Evolutionary conservation across 495 filamentous ascomycete species (phyloP).

Genomic region (Stereocaulon alpinum): DNA sequence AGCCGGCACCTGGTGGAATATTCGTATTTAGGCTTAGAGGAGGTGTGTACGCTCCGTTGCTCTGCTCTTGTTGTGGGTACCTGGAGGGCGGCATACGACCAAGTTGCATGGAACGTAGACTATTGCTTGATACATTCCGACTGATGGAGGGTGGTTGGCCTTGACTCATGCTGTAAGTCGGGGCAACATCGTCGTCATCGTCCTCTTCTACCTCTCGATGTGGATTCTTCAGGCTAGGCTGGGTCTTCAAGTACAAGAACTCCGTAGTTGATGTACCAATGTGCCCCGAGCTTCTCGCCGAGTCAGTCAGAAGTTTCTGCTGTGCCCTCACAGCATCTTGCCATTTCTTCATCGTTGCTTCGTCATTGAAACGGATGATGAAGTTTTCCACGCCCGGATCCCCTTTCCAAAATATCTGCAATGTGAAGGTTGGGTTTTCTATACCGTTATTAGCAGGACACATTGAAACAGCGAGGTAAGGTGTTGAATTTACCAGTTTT

Average conservation of each 20-base stretch:
- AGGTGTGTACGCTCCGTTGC: conserved; percentile 27
- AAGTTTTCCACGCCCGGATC: conserved; percentile 96
- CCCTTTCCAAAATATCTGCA: conserved; percentile 98
- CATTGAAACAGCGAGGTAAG: conserved; percentile 1
- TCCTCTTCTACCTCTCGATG: conserved; percentile 71
- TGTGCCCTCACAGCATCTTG: conserved; percentile 47
- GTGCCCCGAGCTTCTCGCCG: conserved; percentile 37
- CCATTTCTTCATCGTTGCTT: conserved; percentile 90
- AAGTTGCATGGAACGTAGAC: conserved; percentile 66
- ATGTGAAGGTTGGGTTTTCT: conserved; percentile 35
- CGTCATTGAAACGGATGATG: conserved; percentile 80
- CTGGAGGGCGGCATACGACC: conserved; percentile 56
- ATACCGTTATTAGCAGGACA: background rate
- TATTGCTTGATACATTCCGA: conserved; percentile 71
- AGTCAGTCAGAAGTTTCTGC: conserved; percentile 34
- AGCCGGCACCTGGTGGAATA: conserved; percentile 36
- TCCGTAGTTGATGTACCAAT: conserved; percentile 56
- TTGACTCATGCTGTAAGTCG: conserved; percentile 30
- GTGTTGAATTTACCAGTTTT: background rate
- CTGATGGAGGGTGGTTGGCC: conserved; percentile 43
- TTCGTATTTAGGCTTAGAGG: conserved; percentile 65
- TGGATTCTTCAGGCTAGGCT: conserved; percentile 60
- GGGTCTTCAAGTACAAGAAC: conserved; percentile 68
- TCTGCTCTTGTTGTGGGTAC: conserved; percentile 51
- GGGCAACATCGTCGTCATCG: conserved; percentile 54